These are phyloP conservation scores for Penicillium angulare DNA, from an alignment of 495 filamentous ascomycete species.

Conservation along the genomic window DNA sequence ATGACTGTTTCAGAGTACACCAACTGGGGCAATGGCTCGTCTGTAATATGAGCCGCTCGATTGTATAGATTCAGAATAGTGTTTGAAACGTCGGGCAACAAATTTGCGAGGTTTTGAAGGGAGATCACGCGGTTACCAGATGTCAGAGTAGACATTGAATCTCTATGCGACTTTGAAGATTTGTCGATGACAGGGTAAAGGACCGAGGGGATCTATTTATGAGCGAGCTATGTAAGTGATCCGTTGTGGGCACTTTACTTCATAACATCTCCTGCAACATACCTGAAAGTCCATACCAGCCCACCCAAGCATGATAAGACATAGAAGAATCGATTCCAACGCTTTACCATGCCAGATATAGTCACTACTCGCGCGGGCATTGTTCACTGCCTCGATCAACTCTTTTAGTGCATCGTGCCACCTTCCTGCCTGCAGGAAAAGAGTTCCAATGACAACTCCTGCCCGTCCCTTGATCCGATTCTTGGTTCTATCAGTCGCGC, in stretches of 20 bases:
- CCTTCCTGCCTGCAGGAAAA: conserved; percentile 84
- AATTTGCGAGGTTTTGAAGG: conserved; percentile 58
- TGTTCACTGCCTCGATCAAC: conserved; percentile 72
- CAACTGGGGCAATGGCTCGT: conserved; percentile 77
- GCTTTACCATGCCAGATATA: conserved; percentile 97
- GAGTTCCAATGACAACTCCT: conserved; percentile 75
- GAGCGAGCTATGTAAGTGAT: no score
- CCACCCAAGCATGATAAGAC: conserved; percentile 82
- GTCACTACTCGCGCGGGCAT: conserved; percentile 79
- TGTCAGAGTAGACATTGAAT: conserved; percentile 38
- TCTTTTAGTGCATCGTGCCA: conserved; percentile 90
- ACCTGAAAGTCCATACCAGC: conserved; percentile 84
- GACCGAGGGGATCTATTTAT: conserved; percentile 58
- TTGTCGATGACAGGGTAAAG: conserved; percentile 60
- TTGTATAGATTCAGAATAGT: conserved; percentile 81
- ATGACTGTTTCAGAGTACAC: conserved; percentile 81
- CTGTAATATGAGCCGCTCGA: conserved; percentile 68
- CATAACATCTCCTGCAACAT: conserved; percentile 7
- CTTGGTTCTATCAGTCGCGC: conserved; percentile 74
- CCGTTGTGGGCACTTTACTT: background rate
- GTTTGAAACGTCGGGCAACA: conserved; percentile 74
- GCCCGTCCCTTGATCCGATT: conserved; percentile 81
- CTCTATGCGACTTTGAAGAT: conserved; percentile 45
- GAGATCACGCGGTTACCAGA: conserved; percentile 53
- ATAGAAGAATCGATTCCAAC: conserved; percentile 79